Evolutionary conservation across 208 protist species (phyloP), one percentile per base, ranked within the genome.

Genomic region (Crithidia sp.): DNA sequence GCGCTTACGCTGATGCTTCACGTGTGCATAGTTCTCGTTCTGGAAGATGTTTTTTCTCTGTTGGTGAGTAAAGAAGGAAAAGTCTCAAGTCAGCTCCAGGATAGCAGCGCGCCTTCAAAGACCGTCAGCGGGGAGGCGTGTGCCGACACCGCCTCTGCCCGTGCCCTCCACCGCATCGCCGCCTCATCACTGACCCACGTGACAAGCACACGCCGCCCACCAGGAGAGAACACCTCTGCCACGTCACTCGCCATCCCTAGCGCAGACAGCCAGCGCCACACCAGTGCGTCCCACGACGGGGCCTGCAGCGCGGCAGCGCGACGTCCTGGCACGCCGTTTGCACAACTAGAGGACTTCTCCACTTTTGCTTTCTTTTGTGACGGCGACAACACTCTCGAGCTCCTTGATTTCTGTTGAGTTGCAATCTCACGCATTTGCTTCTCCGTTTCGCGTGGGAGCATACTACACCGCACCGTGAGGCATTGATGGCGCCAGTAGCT

Each of bases 201-300:
- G 19, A 78, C 74, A 19, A 73, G 44, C 43, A 78, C 53, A 16
- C 66, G 66, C 14, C 45, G 47, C 44, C 39, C 60, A 2, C 66
- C 74, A 4, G 74, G 74, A n/a, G 10, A 36, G 7, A 78, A 12
- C 4, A 78, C n/a, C 19, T 78, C 74, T 8, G 50, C 74, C 7
- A 73, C 53, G 3, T 53, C 66, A 17, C 62, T 52, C 17, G 58
- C 19, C 66, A 78, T 67, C 41, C 59, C 74, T 9, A 73, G 59
- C 43, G 19, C 39, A 6, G 39, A 13, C n/a, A 78, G 43, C 74
- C 74, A 78, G 5, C 60, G 74, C 74, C 74, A 78, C 44, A 78
- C 74, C 28, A 78, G 39, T 8, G 36, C 53, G 37, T 58, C 53
- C 53, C 64, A 60, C 63, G 7, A 0, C 5, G 43, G 47, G 5